phyloP scores from a whole-genome alignment of 805 yeast genomes.

The Huiozyma sinensis region DNA sequence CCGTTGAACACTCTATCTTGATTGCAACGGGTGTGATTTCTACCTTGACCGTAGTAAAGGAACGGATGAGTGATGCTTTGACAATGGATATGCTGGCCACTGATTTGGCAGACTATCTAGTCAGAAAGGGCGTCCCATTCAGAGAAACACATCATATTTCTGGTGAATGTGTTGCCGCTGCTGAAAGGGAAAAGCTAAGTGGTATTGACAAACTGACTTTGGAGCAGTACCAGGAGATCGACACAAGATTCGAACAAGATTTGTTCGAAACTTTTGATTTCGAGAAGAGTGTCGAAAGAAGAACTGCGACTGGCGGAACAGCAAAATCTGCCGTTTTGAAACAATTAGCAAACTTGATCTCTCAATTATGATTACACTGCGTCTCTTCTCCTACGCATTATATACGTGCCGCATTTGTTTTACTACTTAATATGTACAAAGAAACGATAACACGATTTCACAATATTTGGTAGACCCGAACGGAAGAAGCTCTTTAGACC shows the following conservation, averaged over 20 bases:
- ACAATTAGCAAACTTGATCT: slow-evolving; percentile 41
- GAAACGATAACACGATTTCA: neutral
- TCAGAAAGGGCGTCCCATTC: slow-evolving; percentile 96
- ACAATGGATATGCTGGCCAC: slow-evolving; percentile 99
- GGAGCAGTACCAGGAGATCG: slow-evolving; percentile 72
- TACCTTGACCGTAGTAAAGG: slow-evolving; percentile 62
- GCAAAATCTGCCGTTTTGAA: slow-evolving; percentile 79
- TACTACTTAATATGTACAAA: neutral
- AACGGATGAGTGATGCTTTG: slow-evolving; percentile 74
- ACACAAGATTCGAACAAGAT: slow-evolving; percentile 68
- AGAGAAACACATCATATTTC: slow-evolving; percentile 98
- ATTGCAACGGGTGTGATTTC: slow-evolving; percentile 96
- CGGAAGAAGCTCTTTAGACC: no score
- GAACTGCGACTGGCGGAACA: slow-evolving; percentile 95
- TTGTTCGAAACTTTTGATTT: slow-evolving; percentile 81
- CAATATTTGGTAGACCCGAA: no score
- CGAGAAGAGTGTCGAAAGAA: slow-evolving; percentile 90
- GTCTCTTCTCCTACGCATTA: no score
- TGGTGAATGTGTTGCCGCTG: slow-evolving; percentile 90
- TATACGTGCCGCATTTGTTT: neutral
- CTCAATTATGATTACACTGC: slow-evolving; percentile 1
- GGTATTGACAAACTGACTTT: slow-evolving; percentile 81
- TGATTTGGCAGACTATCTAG: slow-evolving; percentile 94
- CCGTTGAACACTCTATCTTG: slow-evolving; percentile 86
- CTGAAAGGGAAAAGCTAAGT: slow-evolving; percentile 64